A percentile compares a stretch with the other conserved stretches of the same genome.
phyloP scores from a whole-genome alignment of 371 early-diverging fungal species.

The Dinochytrium kinnereticum region DNA sequence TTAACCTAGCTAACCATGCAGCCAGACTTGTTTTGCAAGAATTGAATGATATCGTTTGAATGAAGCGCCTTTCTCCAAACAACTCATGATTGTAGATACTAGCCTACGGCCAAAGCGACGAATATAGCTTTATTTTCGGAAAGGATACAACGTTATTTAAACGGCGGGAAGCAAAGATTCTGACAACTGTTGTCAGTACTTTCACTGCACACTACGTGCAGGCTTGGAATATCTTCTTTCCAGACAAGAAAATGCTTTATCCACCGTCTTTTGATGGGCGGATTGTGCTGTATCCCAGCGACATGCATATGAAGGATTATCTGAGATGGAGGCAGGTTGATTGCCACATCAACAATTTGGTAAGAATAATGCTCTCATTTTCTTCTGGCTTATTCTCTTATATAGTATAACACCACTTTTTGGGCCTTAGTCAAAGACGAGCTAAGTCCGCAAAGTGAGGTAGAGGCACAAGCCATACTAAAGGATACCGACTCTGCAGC shows the following conservation, averaged over 20 bases:
- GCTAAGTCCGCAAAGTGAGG: constrained; percentile 34
- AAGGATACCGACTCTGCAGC: constrained; percentile 68
- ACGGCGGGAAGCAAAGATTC: constrained; percentile 85
- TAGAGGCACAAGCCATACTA: constrained; percentile 49
- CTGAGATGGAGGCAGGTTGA: constrained; percentile 95
- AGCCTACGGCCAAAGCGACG: constrained; percentile 95
- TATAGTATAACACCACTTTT: constrained; percentile 92
- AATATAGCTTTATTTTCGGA: constrained; percentile 85
- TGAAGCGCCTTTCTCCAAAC: neutral
- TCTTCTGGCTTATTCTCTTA: constrained; percentile 50
- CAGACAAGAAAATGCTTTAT: constrained; percentile 64
- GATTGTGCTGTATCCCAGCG: constrained; percentile 84
- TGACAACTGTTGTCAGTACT: constrained; percentile 79
- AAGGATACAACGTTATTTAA: constrained; percentile 72
- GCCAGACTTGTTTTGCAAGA: constrained; percentile 81
- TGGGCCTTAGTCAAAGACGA: constrained; percentile 81
- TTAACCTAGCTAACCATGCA: constrained; percentile 85
- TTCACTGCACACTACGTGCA: constrained; percentile 88
- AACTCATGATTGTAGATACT: constrained; percentile 38
- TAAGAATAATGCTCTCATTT: constrained; percentile 13
- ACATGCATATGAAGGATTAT: constrained; percentile 84
- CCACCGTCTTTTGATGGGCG: constrained; percentile 94
- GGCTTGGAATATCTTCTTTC: constrained; percentile 81
- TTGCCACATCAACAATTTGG: constrained; percentile 68
- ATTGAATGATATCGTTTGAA: constrained; percentile 72